Evolutionary conservation across 192 early-diverging fungal species (phyloP), one percentile per base, ranked within the genome.

Genomic region (Coemansia furcata): DNA sequence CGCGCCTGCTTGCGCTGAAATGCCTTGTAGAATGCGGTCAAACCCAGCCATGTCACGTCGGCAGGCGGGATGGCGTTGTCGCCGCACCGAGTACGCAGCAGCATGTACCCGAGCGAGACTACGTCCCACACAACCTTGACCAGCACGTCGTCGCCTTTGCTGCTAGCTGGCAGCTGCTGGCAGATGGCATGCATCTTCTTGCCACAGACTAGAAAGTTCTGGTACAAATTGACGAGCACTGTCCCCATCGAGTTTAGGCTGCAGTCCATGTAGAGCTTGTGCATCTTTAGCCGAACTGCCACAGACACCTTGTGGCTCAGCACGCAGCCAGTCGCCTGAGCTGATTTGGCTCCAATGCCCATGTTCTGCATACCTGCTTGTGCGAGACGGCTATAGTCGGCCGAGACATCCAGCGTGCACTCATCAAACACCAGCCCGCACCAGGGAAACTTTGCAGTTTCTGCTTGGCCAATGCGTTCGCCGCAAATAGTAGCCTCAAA

Each of bases 361-460:
- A 80, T 73, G 40, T 66, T 42, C 36, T 89, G 67, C 61, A 84
- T 77, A 68, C 72, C 73, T 2, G 62, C 62, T 4, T 61, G 63
- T 23, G 66, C 61, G 21, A 90, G 83, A 19, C 90, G 86, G 3
- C 69, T 72, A 58, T 91, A 97, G 70, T 97, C 92, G 3, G 63
- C 80, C 49, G 83, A 76, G 38, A 94, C 87, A 30, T 91, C 80
- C 26, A 96, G 82, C 7, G 82, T 88, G 54, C 60, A 66, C 21
- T 86, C 85, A 62, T 93, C 65, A 58, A 98, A 86, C 5, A 93
- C 72, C 15, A 93, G 74, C 1, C 94, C 95, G 70, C 93, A 96
- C 89, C 93, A 98, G 10, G 70, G 68, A 36, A 82, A 72, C 36
- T 19, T 38, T 0, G 50, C 17, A 50, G 66, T 46, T 30, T 46